Evolutionary conservation across 768 basidiomycete species (phyloP).

Genomic region (Pleurotus eryngii): DNA sequence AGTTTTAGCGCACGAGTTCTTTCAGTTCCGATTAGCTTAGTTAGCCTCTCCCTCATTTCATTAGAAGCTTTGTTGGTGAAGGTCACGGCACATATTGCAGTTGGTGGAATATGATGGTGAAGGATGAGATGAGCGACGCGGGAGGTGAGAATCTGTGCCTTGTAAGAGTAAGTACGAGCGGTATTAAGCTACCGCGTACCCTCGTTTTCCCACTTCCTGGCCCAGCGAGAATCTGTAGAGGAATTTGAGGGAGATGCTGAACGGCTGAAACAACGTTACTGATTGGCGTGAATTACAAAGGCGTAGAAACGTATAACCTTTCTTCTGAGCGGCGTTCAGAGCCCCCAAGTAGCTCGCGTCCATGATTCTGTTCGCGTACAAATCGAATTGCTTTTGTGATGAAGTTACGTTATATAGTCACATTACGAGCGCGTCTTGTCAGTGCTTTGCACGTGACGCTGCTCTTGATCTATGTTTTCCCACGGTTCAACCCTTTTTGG

Average conservation of each 20-base stretch:
- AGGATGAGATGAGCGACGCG: constrained; percentile 66
- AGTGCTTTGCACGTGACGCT: too few relatives aligned
- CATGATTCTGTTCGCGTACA: not conserved
- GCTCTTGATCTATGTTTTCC: too few relatives aligned
- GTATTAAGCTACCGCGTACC: constrained; percentile 22
- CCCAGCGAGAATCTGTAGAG: constrained; percentile 80
- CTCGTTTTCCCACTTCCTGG: constrained; percentile 75
- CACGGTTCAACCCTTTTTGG: too few relatives aligned
- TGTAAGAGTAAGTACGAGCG: not conserved
- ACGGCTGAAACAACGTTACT: constrained; percentile 46
- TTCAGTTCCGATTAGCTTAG: constrained; percentile 61
- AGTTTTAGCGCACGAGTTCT: constrained; percentile 50
- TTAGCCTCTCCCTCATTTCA: constrained; percentile 76
- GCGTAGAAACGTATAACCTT: constrained; percentile 23
- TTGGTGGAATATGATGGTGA: constrained; percentile 45
- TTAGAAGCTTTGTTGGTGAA: constrained; percentile 91
- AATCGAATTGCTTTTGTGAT: too few relatives aligned
- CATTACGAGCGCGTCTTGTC: too few relatives aligned
- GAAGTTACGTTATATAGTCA: too few relatives aligned
- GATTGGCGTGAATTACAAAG: not conserved
- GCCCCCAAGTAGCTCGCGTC: constrained; percentile 14
- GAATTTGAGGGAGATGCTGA: constrained; percentile 52
- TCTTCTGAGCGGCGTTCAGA: constrained; percentile 36
- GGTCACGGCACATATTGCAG: constrained; percentile 72
- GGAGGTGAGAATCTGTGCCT: constrained; percentile 53